These are phyloP conservation scores for Beta lomatogona DNA, from an alignment of 179 eudicot genomes.

Conservation along the genomic window DNA sequence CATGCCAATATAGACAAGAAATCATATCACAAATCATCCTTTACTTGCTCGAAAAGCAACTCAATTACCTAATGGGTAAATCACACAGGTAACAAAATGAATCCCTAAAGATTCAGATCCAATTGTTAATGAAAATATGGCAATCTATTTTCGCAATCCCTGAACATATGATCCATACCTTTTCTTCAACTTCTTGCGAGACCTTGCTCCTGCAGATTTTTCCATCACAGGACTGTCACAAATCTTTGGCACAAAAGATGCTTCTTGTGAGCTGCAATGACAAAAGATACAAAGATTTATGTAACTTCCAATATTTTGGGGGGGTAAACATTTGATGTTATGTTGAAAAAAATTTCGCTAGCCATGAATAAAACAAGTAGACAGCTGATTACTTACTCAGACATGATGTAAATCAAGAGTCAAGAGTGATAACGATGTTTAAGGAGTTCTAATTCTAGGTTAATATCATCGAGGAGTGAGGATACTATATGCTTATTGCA, in stretches of 20 bases:
- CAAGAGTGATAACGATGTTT: neutral
- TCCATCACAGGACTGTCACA: slow-evolving; percentile 22
- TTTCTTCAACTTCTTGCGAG: slow-evolving; percentile 14
- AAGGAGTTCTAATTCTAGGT: slow-evolving; percentile 1
- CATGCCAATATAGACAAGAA: slow-evolving; percentile 5
- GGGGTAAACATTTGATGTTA: neutral
- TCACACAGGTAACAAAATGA: neutral
- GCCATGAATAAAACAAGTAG: neutral
- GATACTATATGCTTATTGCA: neutral
- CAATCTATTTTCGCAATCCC: neutral
- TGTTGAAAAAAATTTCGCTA: neutral
- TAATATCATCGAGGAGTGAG: neutral
- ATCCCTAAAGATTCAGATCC: neutral
- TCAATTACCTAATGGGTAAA: neutral
- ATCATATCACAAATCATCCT: neutral
- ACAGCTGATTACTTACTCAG: neutral
- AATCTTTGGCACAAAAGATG: slow-evolving; percentile 7
- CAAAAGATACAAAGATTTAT: neutral
- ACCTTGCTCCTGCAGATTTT: slow-evolving; percentile 29
- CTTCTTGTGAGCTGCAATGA: slow-evolving; percentile 27
- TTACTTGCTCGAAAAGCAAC: neutral
- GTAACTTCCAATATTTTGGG: neutral
- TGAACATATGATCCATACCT: slow-evolving; percentile 28
- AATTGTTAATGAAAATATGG: neutral
- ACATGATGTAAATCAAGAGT: neutral